Conservation (phyloP, 441 rosid genomes). For the Bruguiera hainesii region DNA sequence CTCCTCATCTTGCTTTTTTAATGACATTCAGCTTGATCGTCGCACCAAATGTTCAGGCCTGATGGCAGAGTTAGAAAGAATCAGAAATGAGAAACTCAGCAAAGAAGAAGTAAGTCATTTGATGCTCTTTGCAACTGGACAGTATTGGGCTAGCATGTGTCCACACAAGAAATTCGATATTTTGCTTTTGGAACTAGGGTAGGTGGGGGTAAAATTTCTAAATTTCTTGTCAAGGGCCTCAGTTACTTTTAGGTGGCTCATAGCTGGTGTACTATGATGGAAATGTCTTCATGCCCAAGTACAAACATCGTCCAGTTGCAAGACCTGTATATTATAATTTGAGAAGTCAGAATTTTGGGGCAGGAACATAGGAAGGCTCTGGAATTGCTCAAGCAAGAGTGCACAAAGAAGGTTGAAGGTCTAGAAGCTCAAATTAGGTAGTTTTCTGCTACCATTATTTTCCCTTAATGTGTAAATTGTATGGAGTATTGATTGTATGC, state of each 20-base stretch:
- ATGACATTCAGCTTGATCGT: conserved; percentile 48
- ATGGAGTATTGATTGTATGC: not conserved
- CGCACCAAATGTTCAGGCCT: conserved; percentile 50
- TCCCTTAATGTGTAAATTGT: not conserved
- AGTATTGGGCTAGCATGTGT: not conserved
- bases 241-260: not conserved
- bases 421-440: conserved; percentile 58
- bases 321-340: not conserved
- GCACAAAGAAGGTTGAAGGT: conserved; percentile 41
- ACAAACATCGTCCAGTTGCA: not conserved
- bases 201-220: not conserved
- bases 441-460: not conserved
- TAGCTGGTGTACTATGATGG: not conserved
- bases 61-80: conserved; percentile 54
- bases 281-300: not conserved
- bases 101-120: conserved; percentile 44
- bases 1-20: not conserved
- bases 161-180: not conserved
- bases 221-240: not conserved
- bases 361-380: conserved; percentile 51
- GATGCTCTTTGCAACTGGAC: not conserved
- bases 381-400: conserved; percentile 45
- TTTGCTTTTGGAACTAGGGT: not conserved
- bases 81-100: conserved; percentile 37
- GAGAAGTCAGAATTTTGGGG: conserved; percentile 24